These are phyloP conservation scores for Paramecium primaurelia DNA, from an alignment of 73 alveolate genomes.

Conservation along the genomic window DNA sequence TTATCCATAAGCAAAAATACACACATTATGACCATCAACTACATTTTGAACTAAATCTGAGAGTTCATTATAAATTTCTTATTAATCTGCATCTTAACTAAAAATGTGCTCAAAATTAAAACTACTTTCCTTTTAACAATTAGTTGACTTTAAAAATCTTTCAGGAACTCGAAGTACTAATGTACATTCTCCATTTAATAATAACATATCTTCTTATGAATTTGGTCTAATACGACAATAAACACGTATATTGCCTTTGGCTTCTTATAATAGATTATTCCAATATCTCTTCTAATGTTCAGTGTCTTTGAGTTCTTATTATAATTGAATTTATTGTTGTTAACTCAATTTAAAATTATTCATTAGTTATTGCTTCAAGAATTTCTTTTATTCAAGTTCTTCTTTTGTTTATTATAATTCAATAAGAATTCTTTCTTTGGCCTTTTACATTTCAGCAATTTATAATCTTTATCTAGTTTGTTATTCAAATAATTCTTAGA, in stretches of 20 bases:
- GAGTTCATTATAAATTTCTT: not conserved
- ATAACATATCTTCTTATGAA: not conserved
- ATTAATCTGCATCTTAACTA: conserved; percentile 1
- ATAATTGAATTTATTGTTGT: not conserved
- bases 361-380: not conserved
- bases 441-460: not conserved
- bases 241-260: conserved; percentile 8
- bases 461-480: not conserved
- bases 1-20: conserved; percentile 98
- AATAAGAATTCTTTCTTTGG: not conserved
- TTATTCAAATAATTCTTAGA: not conserved
- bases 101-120: conserved; percentile 1
- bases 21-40: conserved; percentile 97
- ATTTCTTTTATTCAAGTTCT: not conserved
- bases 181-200: conserved; percentile 3
- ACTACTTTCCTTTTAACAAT: not conserved
- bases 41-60: conserved; percentile 23
- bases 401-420: not conserved
- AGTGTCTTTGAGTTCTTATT: not conserved
- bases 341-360: not conserved
- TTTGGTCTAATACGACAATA: conserved; percentile 42
- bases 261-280: not conserved
- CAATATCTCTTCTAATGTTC: not conserved
- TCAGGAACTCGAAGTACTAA: not conserved
- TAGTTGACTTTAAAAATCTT: not conserved